Base-by-base conservation (phyloP, 2,329 filamentous ascomycete species). In the Balansia obtecta region DNA sequence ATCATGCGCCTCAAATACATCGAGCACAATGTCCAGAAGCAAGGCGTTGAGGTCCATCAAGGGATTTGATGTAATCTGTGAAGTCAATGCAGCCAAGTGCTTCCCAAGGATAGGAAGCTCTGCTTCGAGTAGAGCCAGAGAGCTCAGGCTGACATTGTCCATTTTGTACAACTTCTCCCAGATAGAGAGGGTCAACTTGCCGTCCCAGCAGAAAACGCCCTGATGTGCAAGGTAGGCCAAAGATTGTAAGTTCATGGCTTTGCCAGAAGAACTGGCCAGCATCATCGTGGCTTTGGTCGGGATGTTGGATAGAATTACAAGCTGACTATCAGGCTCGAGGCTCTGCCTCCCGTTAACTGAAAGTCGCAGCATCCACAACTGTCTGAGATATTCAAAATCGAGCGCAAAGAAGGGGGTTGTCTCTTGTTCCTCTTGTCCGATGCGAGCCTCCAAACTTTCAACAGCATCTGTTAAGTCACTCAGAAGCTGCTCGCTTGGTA, bases 91-190 rank as follows among this genome's bases (percentile, higher is more conserved):
- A 45, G 75, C 66, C 27, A 85, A 57, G 50, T 79, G 74, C 43
- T 72, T 71, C 10, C 78, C 79, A 52, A 86, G 68, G 3, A 76
- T 68, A 9, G 80, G 79, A 46, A 86, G 66, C 59, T 88, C 85
- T 1, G 72, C 69, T 62, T 86, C 81, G 0, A 88, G 69, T 16
- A 84, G 71, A 43, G 76, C 72, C 45, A 88, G 67, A 41, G 80
- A 78, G 44, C 74, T 74, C 39, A 88, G 67, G 44, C 70, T 76
- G 0, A 82, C 77, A 22, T 73, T 68, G 12, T 68, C 66, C 16
- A 82, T 63, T 1, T 63, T 66, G 47, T 74, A 68, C 45, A 85
- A 64, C 56, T 75, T 81, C 13, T 70, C 67, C 56, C 86, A 68
- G 3, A 87, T 59, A 0, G 74, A 73, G 15, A 60, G 55, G 3